Base-by-base conservation (phyloP, 2,329 filamentous ascomycete species). In the Aspergillus fumigatus region DNA sequence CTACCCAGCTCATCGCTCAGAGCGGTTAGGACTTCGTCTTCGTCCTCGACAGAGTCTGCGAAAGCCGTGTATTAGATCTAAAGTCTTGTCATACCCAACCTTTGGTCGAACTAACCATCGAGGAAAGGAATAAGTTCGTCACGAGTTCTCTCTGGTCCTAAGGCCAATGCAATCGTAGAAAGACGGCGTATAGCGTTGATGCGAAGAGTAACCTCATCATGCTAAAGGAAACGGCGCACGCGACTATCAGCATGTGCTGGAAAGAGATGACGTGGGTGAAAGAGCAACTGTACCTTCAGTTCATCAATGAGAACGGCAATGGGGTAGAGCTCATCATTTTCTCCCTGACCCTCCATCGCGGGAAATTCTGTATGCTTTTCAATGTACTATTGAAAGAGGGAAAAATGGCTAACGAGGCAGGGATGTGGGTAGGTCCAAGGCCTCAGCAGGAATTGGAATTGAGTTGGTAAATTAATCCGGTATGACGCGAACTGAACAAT, bases 221-320 rank as follows among this genome's bases (percentile, higher is more conserved):
- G 94, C 93, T 99, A 61, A 62, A 73, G 54, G 52, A 59, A 52
- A 50, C 58, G 27, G 50, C 47, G 32, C 51, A 61, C 59, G 62
- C 58, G 45, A 56, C 27, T n/a, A 48, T 53, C 52, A 38, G 52
- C 47, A 43, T 67, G 56, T 64, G 62, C 56, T 59, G 23, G 54
- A 52, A 52, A 50, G 51, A 49, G 50, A 51, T 32, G 48, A 26
- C 45, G 51, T 50, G 54, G 48, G n/a, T 29, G 56, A 41, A 59
- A 48, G 49, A 50, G 55, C 35, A 48, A 57, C 50, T 77, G 70
- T 85, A 96, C 92, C 90, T 97, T 99, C 73, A 99, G 84, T 85
- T 99, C 94, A 78, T 99, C 94, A 79, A 99, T 99, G 79, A 99
- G 88, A 67, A 99, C 94, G 73, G 95, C 94, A 82, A 99, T 99